Conservation (phyloP, 1,284 basidiomycete genomes). For the Puccinia hordei region DNA sequence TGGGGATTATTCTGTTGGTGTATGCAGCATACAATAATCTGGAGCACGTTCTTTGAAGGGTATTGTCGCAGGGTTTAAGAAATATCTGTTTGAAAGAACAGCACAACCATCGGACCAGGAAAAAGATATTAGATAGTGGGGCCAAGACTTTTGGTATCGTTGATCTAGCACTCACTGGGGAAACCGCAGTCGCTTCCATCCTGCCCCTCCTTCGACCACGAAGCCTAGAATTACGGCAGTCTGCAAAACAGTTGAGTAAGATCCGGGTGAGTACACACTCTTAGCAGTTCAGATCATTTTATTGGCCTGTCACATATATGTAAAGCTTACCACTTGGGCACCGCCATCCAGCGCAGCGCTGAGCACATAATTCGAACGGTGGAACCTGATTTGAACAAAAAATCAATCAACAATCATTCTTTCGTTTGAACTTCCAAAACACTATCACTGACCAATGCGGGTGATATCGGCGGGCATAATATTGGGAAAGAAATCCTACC, state of each 20-base stretch:
- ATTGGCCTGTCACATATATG: too few species aligned
- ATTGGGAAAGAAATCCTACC: constrained; percentile 40
- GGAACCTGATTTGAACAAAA: constrained; percentile 14
- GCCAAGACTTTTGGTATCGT: not conserved
- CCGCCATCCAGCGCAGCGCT: constrained; percentile 48
- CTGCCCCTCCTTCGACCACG: constrained; percentile 47
- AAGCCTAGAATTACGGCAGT: constrained; percentile 41
- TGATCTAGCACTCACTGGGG: constrained; percentile 29
- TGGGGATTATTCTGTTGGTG: constrained; percentile 16
- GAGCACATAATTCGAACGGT: constrained; percentile 43
- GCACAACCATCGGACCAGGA: not conserved
- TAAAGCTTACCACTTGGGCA: constrained; percentile 45
- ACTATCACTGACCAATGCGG: constrained; percentile 36
- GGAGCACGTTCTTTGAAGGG: constrained; percentile 29
- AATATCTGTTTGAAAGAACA: constrained; percentile 7
- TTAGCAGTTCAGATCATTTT: not conserved
- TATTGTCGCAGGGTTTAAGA: constrained; percentile 24
- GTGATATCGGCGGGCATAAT: constrained; percentile 45
- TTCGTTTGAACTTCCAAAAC: not conserved
- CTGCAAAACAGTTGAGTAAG: not conserved
- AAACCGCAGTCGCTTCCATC: constrained; percentile 45
- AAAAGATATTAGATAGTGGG: not conserved
- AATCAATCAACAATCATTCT: not conserved
- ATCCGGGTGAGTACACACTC: not conserved
- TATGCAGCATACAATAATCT: constrained; percentile 35